Conservation (phyloP, 768 basidiomycete species). For the Multifurca ochricompacta region DNA sequence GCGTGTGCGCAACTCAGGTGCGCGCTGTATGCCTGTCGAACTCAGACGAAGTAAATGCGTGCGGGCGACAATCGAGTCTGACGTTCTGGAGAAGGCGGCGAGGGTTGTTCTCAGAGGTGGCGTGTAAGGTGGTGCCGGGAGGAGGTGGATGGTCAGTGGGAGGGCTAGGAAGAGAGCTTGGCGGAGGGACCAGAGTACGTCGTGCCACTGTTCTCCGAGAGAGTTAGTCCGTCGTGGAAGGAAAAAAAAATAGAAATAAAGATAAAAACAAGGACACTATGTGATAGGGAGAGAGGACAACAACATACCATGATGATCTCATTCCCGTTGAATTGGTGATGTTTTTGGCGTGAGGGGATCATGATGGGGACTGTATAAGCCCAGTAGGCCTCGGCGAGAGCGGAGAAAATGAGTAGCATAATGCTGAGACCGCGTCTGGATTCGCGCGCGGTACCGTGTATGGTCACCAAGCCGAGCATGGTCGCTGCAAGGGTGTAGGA, state of each 20-base stretch:
- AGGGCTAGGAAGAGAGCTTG: conserved; percentile 18
- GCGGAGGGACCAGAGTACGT: conserved; percentile 15
- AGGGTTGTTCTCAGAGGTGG: background rate
- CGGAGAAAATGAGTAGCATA: conserved; percentile 4
- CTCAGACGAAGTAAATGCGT: conserved; percentile 8
- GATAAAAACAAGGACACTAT: background rate
- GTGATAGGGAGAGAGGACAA: background rate
- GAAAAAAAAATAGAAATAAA: background rate
- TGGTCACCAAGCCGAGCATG: conserved; percentile 12
- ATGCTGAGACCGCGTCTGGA: conserved; percentile 1
- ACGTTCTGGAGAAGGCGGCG: background rate
- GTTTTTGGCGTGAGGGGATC: conserved; percentile 1
- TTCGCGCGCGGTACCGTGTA: conserved; percentile 15
- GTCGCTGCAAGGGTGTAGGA: conserved; percentile 16
- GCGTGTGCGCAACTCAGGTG: conserved; percentile 10
- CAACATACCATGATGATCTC: conserved; percentile 14
- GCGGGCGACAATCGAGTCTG: conserved; percentile 11
- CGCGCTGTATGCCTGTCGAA: conserved; percentile 1
- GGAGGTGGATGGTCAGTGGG: conserved; percentile 11
- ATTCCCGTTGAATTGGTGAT: background rate
- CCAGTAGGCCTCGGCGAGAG: conserved; percentile 14
- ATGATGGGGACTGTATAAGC: conserved; percentile 5
- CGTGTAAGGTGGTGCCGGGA: background rate
- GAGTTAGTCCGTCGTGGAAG: background rate
- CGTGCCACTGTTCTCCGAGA: conserved; percentile 19